A percentile compares a stretch with the other conserved stretches of the same genome.
Conservation (phyloP, 1,284 basidiomycete species). For the Amylostereum areolatum region DNA sequence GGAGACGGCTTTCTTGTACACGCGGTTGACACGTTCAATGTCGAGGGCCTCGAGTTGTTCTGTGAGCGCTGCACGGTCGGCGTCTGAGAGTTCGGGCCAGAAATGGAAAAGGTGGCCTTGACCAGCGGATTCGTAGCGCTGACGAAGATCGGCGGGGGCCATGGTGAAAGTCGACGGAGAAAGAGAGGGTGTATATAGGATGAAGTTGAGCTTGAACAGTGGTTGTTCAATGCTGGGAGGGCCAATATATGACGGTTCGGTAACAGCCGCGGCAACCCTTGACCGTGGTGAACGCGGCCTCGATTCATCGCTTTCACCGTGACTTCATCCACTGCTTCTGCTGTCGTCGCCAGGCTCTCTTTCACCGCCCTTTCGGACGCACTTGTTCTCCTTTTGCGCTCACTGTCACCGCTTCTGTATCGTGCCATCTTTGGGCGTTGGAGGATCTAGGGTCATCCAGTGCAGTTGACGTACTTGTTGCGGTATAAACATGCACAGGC, state of each 20-base stretch:
- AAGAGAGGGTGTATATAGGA: background rate
- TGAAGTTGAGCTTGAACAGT: background rate
- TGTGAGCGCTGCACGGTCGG: conserved; percentile 62
- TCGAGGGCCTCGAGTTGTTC: conserved; percentile 81
- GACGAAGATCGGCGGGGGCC: conserved; percentile 33
- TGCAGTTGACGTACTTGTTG: too few relatives aligned
- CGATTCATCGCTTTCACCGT: background rate
- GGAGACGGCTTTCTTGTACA: conserved; percentile 75
- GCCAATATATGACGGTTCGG: background rate
- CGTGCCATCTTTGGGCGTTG: too few relatives aligned
- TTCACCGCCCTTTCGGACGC: background rate
- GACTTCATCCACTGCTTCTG: background rate
- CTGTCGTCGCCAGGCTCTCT: background rate
- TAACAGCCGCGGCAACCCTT: background rate
- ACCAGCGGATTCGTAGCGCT: conserved; percentile 71
- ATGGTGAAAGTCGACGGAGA: conserved; percentile 11
- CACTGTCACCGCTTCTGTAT: too few relatives aligned
- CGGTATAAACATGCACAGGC: too few relatives aligned
- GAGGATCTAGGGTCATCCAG: too few relatives aligned
- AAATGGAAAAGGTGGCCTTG: conserved; percentile 90
- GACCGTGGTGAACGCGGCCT: background rate
- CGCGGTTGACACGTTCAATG: conserved; percentile 86
- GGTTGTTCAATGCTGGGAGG: background rate
- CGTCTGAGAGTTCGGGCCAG: conserved; percentile 68
- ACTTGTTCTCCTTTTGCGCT: too few relatives aligned